Evolutionary conservation across 2,329 filamentous ascomycete species (phyloP), one percentile per base, ranked within the genome.

Genomic region (Ploettnerulaceae sp.): DNA sequence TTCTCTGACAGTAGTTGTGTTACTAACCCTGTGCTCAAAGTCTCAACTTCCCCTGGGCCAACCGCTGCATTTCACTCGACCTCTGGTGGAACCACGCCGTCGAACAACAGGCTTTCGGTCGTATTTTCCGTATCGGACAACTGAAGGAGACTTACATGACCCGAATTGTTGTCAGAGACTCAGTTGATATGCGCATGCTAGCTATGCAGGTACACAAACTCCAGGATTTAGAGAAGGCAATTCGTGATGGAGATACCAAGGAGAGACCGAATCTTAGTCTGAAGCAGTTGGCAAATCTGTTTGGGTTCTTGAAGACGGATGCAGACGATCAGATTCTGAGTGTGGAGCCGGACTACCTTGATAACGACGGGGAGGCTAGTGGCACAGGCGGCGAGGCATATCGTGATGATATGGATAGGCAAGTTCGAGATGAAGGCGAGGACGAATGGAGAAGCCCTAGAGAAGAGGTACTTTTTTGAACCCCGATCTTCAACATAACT

Each of bases 91-190:
- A 64, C 37, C 59, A 62, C 26, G 56, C 52, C 4, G 59, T 63
- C 2, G 81, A 88, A 54, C 67, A 79, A n/a, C 84, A 88, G 56
- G 81, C 77, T 0, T 73, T 73, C 29, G 67, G 67, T 1, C 75
- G 85, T 0, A 75, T 87, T 0, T 76, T 75, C 55, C 73, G 85
- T 4, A 79, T 82, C 2, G 83, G 83, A 0, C 86, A 91, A 52
- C 51, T 59, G 0, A 75, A 81, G 32, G 67, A 77, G 25, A 81
- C 82, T 0, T 67, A 77, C 8, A 73, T 85, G 47, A 71, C 77
- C 0, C 71, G 79, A 0, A 69, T 89, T 25, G 64, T 79, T 1
- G 69, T 81, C 0, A 63, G 68, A 1, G 67, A 74, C 4, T 76
- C 72, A 0, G 75, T 86, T 4, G 84, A 89, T 48, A 67, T 74